These are phyloP conservation scores for Pinus tabuliformis DNA, from an alignment of 75 land plant species.

Conservation along the genomic window DNA sequence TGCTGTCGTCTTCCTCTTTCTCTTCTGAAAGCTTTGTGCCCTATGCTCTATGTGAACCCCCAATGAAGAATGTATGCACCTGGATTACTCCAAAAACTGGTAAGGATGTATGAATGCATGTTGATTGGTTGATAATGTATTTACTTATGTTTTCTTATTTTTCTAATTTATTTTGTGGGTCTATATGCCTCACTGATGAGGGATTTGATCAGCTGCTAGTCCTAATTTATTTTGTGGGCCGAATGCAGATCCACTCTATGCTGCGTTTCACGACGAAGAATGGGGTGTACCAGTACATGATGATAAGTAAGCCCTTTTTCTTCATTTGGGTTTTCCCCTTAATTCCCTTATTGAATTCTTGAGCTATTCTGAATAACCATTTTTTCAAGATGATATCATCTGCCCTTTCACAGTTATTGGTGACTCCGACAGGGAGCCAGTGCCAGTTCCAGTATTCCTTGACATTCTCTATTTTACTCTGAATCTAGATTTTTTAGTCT, in stretches of 20 bases:
- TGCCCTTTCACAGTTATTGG: too few relatives aligned
- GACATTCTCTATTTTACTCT: too few relatives aligned
- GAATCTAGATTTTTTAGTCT: too few relatives aligned
- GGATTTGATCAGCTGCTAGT: not conserved
- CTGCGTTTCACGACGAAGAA: constrained; percentile 84
- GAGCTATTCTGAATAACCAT: not conserved
- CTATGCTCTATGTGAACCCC: not conserved
- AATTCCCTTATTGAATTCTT: not conserved
- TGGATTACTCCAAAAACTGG: constrained; percentile 9
- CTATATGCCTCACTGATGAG: not conserved
- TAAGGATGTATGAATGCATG: not conserved
- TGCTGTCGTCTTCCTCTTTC: not conserved
- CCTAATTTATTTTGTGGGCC: not conserved
- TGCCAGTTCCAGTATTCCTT: too few relatives aligned
- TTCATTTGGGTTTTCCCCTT: not conserved
- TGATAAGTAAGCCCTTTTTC: constrained; percentile 62
- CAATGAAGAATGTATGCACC: not conserved
- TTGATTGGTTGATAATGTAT: not conserved
- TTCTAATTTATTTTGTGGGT: not conserved
- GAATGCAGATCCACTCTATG: constrained; percentile 61
- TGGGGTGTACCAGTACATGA: constrained; percentile 94
- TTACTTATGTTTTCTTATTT: not conserved
- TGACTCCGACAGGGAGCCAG: too few relatives aligned
- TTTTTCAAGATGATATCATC: not conserved
- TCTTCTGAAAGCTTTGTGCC: too few relatives aligned